These are phyloP conservation scores for Sporodiniella umbellata DNA, from an alignment of 371 early-diverging fungal species.

Conservation along the genomic window DNA sequence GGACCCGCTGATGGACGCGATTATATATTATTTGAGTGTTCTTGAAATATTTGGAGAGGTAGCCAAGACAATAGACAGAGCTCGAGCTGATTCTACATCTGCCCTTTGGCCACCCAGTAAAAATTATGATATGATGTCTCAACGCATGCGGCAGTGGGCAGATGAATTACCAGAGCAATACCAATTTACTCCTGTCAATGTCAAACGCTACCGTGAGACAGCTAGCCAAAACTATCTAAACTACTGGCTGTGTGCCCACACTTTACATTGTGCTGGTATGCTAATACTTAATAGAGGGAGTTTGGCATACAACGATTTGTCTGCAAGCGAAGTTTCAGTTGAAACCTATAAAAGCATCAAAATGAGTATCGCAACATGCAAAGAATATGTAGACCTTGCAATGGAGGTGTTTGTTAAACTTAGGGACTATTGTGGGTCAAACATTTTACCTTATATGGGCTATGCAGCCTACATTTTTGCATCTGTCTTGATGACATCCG, in stretches of 20 bases:
- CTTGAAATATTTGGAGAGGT: slow-evolving; percentile 49
- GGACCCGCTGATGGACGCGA: slow-evolving; percentile 32
- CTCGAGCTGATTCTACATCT: slow-evolving; percentile 26
- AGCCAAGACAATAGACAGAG: slow-evolving; percentile 45
- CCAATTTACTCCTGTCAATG: slow-evolving; percentile 21
- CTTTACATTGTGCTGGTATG: slow-evolving; percentile 35
- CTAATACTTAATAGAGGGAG: slow-evolving; percentile 42
- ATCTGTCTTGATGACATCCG: slow-evolving; percentile 44
- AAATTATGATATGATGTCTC: slow-evolving; percentile 42
- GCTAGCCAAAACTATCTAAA: slow-evolving; percentile 35
- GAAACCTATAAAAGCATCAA: slow-evolving; percentile 23
- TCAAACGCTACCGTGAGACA: slow-evolving; percentile 18
- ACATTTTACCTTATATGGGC: slow-evolving; percentile 43
- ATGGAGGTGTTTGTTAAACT: slow-evolving; percentile 33
- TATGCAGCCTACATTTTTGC: slow-evolving; percentile 48
- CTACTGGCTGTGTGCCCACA: slow-evolving; percentile 40
- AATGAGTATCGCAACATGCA: slow-evolving; percentile 26
- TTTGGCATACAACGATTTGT: slow-evolving; percentile 38
- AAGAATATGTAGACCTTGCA: slow-evolving; percentile 29
- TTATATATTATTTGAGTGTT: slow-evolving; percentile 25
- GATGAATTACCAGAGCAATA: slow-evolving; percentile 24
- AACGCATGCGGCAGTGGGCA: slow-evolving; percentile 32
- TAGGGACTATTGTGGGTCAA: slow-evolving; percentile 34
- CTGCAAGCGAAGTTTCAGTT: slow-evolving; percentile 11
- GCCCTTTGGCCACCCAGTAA: slow-evolving; percentile 50